Percentiles rank a stretch among this genome's conserved stretches.
phyloP scores from a whole-genome alignment of 768 basidiomycete genomes.

The Termitomyces sp. region DNA sequence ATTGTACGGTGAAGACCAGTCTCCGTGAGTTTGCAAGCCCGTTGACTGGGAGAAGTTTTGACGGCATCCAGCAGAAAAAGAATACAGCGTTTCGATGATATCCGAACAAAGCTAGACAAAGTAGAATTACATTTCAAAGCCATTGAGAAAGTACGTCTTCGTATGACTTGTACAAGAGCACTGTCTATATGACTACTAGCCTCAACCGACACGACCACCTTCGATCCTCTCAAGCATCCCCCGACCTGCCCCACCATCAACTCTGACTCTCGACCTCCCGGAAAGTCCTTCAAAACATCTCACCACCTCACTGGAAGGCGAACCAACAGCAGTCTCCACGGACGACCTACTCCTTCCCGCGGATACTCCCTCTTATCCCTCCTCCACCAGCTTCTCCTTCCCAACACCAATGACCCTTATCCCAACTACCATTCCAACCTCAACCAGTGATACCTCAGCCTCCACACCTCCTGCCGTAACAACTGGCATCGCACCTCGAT shows the following conservation, averaged over 20 bases:
- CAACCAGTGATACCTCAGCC: conserved; percentile 10
- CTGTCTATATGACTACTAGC: conserved; percentile 22
- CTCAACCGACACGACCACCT: conserved; percentile 31
- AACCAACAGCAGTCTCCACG: conserved; percentile 7
- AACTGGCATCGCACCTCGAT: conserved; percentile 24
- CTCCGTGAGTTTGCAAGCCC: conserved; percentile 28
- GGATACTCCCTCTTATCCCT: conserved; percentile 19
- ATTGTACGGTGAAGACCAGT: conserved; percentile 35
- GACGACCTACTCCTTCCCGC: conserved; percentile 38
- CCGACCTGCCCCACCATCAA: conserved; percentile 23
- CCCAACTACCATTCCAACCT: conserved; percentile 21
- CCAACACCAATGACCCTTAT: conserved; percentile 15
- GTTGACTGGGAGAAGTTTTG: neutral
- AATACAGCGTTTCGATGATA: conserved; percentile 37
- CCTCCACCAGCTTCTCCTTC: neutral
- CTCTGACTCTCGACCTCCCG: conserved; percentile 17
- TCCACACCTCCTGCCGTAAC: conserved; percentile 20
- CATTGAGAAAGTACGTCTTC: conserved; percentile 42
- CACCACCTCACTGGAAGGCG: neutral
- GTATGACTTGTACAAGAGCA: neutral
- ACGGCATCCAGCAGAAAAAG: conserved; percentile 27
- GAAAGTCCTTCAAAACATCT: neutral
- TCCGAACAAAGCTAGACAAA: conserved; percentile 44
- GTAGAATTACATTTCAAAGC: conserved; percentile 48
- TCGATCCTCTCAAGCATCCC: conserved; percentile 53